A percentile compares a stretch with the other conserved stretches of the same genome.
phyloP scores from a whole-genome alignment of 2,329 filamentous ascomycete genomes.

The Ramularia collo-cygni region DNA sequence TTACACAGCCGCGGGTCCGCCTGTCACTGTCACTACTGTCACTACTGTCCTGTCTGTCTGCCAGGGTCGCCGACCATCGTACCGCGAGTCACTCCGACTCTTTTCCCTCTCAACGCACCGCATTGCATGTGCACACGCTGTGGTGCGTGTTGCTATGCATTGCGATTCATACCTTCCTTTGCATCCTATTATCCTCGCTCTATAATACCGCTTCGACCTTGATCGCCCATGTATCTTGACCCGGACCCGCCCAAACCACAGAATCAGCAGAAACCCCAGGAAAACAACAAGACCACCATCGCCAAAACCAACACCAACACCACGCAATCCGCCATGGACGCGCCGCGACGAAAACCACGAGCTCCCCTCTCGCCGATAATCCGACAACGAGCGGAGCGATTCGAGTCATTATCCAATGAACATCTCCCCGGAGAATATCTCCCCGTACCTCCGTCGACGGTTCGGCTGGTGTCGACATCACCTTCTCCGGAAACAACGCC shows the following conservation, averaged over 20 bases:
- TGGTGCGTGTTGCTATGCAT: conserved; percentile 17
- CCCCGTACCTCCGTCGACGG: conserved; percentile 20
- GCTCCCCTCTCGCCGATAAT: conserved; percentile 12
- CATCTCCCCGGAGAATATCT: conserved; percentile 7
- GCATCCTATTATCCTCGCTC: conserved; percentile 6
- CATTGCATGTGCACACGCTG: conserved; percentile 11
- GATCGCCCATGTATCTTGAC: conserved; percentile 27
- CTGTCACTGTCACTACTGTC: too few relatives aligned
- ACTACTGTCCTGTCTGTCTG: too few relatives aligned
- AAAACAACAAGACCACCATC: conserved; percentile 2
- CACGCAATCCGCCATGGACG: conserved; percentile 15
- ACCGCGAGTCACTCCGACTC: background rate
- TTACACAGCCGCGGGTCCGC: too few relatives aligned
- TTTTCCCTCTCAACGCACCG: too few relatives aligned
- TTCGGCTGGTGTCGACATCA: conserved; percentile 28
- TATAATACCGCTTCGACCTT: conserved; percentile 4
- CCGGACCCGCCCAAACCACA: conserved; percentile 21
- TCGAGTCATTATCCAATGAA: conserved; percentile 21
- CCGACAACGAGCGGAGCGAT: conserved; percentile 18
- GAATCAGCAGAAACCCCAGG: background rate
- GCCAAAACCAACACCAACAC: conserved; percentile 1
- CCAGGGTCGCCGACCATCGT: too few relatives aligned
- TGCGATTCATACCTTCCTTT: conserved; percentile 14
- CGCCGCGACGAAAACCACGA: background rate
- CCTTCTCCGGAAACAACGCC: conserved; percentile 15